Percentiles rank a stretch among this genome's conserved stretches.
phyloP scores from a whole-genome alignment of 2,329 filamentous ascomycete genomes.

The Trichoderma sp. region DNA sequence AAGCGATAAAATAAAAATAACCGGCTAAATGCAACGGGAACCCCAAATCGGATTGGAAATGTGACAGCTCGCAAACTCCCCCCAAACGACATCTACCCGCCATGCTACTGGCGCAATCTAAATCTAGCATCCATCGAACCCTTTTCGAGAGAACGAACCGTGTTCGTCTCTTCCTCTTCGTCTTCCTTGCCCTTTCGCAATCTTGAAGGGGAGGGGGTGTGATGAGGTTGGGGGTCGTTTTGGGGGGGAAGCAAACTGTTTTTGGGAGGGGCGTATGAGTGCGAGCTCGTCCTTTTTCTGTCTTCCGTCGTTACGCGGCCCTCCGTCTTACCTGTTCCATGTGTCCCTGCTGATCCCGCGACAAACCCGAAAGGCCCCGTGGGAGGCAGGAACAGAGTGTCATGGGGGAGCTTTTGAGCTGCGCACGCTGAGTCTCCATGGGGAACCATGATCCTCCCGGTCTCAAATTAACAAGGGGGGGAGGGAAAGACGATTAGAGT shows the following conservation, averaged over 20 bases:
- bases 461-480: not conserved
- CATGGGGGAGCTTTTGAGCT: not conserved
- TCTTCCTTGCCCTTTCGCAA: not conserved
- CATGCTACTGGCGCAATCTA: conserved; percentile 15
- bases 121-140: conserved; percentile 13
- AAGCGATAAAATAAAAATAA: not conserved
- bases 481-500: not conserved
- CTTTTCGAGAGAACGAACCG: not conserved
- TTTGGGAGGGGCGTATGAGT: not conserved
- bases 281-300: not conserved
- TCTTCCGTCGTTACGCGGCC: not conserved
- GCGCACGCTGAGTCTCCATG: not conserved
- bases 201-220: not conserved
- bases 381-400: not conserved
- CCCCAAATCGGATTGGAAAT: not conserved
- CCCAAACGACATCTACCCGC: not conserved
- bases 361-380: not conserved
- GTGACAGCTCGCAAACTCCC: conserved; percentile 6
- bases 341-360: conserved; percentile 12
- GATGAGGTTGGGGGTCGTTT: not conserved
- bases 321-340: not conserved
- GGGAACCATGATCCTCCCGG: conserved; percentile 10
- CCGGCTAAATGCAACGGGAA: conserved; percentile 13
- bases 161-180: not conserved
- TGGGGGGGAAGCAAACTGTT: not conserved